Conservation (phyloP, 495 filamentous ascomycete species). For the Xylaria bambusicola region DNA sequence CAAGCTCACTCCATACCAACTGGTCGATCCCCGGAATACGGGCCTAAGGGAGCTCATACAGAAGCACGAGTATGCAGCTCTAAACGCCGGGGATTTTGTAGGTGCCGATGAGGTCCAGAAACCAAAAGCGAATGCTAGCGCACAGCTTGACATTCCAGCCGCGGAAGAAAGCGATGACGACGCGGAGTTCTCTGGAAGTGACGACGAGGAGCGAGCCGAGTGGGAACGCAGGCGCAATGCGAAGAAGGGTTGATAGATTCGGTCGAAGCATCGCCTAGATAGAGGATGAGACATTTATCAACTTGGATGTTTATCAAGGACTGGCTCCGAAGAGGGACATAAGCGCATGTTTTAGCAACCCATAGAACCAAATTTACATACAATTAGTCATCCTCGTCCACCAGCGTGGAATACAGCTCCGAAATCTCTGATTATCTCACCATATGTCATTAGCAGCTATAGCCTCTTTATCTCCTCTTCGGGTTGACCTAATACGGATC, state of each 20-base stretch:
- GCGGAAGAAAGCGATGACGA: slow-evolving; percentile 42
- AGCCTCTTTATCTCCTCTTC: too few species aligned
- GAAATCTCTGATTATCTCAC: slow-evolving; percentile 3
- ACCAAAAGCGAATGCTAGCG: slow-evolving; percentile 5
- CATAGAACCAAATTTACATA: background rate
- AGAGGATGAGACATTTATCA: background rate
- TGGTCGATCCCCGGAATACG: slow-evolving; percentile 72
- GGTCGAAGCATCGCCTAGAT: background rate
- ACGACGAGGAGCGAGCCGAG: slow-evolving; percentile 54
- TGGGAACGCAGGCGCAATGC: slow-evolving; percentile 49
- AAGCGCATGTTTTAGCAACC: slow-evolving; percentile 2
- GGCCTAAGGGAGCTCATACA: slow-evolving; percentile 68
- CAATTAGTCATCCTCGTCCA: background rate
- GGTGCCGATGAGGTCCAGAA: slow-evolving; percentile 31
- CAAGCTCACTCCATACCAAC: slow-evolving; percentile 65
- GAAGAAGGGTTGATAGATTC: slow-evolving; percentile 35
- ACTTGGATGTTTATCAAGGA: background rate
- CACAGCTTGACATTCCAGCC: background rate
- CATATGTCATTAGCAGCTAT: too few species aligned
- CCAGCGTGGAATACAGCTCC: background rate
- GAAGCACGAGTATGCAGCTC: slow-evolving; percentile 71
- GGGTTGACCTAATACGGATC: too few species aligned
- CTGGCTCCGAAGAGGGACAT: background rate
- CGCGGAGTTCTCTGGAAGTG: slow-evolving; percentile 55
- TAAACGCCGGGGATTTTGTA: slow-evolving; percentile 54